Base-by-base conservation (phyloP, 768 basidiomycete species). In the Rhodocollybia butyracea region DNA sequence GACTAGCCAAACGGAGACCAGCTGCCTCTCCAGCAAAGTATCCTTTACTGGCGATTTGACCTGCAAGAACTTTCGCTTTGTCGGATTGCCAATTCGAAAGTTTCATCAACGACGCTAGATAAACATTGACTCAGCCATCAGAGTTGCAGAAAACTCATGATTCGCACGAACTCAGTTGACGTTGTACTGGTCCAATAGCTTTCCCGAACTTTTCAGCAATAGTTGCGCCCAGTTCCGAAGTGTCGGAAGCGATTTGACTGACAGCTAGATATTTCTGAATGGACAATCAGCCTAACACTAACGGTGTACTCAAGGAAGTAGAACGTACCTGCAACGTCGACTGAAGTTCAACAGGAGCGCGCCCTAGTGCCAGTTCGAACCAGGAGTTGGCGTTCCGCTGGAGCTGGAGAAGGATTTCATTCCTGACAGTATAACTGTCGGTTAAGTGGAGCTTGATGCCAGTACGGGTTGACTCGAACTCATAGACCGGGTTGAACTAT, bases 261-360 rank as follows among this genome's bases (percentile, higher is more conserved):
- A 86, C 76, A 45, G 88, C 80, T 24, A 98, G 80, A 68, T 99
- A 98, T 83, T 89, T 91, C 92, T 97, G 65, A 38, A 36, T n/a
- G 6, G 51, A 26, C 27, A 29, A n/a, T 21, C 29, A 24, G n/a
- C n/a, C n/a, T n/a, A 51, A 24, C 30, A 42, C 53, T 54, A 53
- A 58, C 26, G 51, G 36, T 10, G 42, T 26, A 29, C n/a, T 27
- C 24, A 51, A 11, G 10, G 46, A 40, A 22, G 43, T 58, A 29
- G n/a, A 31, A 63, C 76, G 40, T 64, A 90, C 94, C 81, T 96
- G 94, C 52, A 99, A 73, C 0, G 92, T 93, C 0, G 94, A 91
- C 59, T 95, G 94, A 46, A 98, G 72, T 67, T 97, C 95, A 66
- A 94, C 82, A 0, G 96, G 96, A 1, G 95, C 93, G 19, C 94